Evolutionary conservation across 805 yeast species (phyloP), one percentile per base, ranked within the genome.

Genomic region (Phaffomyces thermotolerans): DNA sequence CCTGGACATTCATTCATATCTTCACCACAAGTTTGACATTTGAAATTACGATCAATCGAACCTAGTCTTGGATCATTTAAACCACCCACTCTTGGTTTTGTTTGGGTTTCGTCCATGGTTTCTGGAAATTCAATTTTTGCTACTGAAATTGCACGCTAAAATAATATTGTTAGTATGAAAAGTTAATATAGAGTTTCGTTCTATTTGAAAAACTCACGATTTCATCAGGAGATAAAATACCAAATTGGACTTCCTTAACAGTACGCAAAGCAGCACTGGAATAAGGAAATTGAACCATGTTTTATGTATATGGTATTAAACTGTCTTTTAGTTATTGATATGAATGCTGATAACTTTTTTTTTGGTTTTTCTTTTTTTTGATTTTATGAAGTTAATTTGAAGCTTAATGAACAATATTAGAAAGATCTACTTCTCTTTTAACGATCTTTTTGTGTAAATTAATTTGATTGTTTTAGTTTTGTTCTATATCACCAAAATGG

Each of bases 1-100:
- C 99, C 99, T 1, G 98, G 98, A 68, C 99, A 93, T 64, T 93
- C 98, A 48, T 91, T 87, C 97, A 93, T 93, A 57, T 91, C 96
- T 66, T 93, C 99, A 58, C 96, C 95, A 75, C 99, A 93, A 22
- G 99, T 93, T 72, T 91, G 98, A 74, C 99, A 93, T 71, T 87
- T 88, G 75, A 85, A 86, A 64, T 90, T 91, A 65, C 99, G 82
- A 67, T 93, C 99, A 56, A 93, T 90, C 5, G 97, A 85, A 40
- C 99, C 99, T 49, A 93, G 73, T 57, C 98, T 81, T 48, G 99
- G 98, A 65, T 95, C 99, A 63, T 90, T 91, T 50, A 93, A 72
- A 48, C 99, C 99, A 51, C 97, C 97, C 53, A 89, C 90, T 64
- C 97, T 81, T 39, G 98, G 97, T 52, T 86, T 85, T 61, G 84